Conservation (phyloP, 2,329 filamentous ascomycete genomes). For the Fulvia fulva region DNA sequence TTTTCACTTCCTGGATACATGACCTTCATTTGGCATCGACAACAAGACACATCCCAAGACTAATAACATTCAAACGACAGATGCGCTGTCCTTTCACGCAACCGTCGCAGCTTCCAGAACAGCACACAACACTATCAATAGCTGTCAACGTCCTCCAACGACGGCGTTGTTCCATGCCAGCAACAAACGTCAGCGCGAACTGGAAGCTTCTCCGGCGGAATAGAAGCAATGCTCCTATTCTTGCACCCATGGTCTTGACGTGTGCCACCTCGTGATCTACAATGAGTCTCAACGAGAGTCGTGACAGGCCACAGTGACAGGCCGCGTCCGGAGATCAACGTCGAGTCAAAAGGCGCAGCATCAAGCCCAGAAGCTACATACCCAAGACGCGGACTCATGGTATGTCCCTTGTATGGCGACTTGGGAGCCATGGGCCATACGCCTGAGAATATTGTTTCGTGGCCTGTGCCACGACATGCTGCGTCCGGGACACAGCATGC, state of each 20-base stretch:
- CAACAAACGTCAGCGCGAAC: background rate
- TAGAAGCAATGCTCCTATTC: background rate
- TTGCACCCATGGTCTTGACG: background rate
- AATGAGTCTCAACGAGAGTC: background rate
- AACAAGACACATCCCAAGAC: background rate
- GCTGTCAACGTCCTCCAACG: no score
- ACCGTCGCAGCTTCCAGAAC: background rate
- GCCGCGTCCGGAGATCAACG: background rate
- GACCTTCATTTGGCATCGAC: background rate
- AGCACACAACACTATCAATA: no score
- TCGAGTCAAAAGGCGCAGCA: background rate
- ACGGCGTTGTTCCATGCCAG: background rate
- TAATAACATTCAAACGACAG: background rate
- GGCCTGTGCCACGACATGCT: background rate
- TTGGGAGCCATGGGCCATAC: background rate
- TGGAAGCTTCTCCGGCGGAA: background rate
- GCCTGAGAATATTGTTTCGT: background rate
- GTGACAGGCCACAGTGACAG: background rate
- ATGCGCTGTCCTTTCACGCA: background rate
- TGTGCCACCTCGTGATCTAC: background rate
- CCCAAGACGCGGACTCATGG: background rate
- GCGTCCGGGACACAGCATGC: background rate
- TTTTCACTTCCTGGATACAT: background rate
- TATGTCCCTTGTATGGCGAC: background rate
- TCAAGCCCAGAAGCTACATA: background rate